phyloP scores from a whole-genome alignment of 2,329 filamentous ascomycete species.

The Parastagonospora nodorum region DNA sequence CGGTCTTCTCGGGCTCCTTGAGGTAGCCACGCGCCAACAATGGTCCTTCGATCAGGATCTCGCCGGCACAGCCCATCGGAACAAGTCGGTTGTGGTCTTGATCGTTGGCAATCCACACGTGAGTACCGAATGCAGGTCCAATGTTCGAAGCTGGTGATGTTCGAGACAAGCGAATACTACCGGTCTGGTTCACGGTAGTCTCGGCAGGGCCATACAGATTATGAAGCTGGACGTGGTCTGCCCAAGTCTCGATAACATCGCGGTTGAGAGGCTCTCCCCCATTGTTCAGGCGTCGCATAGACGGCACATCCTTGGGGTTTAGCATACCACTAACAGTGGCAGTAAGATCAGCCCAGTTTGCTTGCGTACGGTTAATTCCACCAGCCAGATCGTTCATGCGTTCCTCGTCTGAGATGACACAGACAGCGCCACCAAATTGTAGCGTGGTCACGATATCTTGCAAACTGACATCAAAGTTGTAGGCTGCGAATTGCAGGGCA shows the following conservation, averaged over 20 bases:
- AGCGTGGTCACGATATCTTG: slow-evolving; percentile 53
- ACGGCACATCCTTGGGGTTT: slow-evolving; percentile 4
- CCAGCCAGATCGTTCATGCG: slow-evolving; percentile 53
- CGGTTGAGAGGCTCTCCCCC: slow-evolving; percentile 10
- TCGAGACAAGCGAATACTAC: slow-evolving; percentile 24
- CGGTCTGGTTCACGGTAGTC: slow-evolving; percentile 36
- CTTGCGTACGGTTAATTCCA: slow-evolving; percentile 1
- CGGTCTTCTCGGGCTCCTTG: slow-evolving; percentile 28
- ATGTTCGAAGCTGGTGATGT: slow-evolving; percentile 39
- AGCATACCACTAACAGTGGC: slow-evolving; percentile 5
- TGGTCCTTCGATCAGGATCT: slow-evolving; percentile 63
- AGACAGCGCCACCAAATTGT: slow-evolving; percentile 53
- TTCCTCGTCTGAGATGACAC: slow-evolving; percentile 58
- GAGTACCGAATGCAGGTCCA: slow-evolving; percentile 47
- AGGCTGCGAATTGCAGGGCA: slow-evolving; percentile 44
- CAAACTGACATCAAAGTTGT: slow-evolving; percentile 53
- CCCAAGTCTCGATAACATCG: slow-evolving; percentile 42
- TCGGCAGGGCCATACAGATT: slow-evolving; percentile 51
- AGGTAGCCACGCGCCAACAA: slow-evolving; percentile 40
- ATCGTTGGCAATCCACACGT: slow-evolving; percentile 48
- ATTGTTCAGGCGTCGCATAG: slow-evolving; percentile 1
- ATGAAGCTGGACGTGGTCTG: slow-evolving; percentile 39
- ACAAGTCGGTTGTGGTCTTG: slow-evolving; percentile 10
- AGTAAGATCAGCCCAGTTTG: slow-evolving; percentile 6
- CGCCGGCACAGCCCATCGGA: slow-evolving; percentile 34